Conservation (phyloP, 1,284 basidiomycete genomes). For the Moesziomyces antarcticus region DNA sequence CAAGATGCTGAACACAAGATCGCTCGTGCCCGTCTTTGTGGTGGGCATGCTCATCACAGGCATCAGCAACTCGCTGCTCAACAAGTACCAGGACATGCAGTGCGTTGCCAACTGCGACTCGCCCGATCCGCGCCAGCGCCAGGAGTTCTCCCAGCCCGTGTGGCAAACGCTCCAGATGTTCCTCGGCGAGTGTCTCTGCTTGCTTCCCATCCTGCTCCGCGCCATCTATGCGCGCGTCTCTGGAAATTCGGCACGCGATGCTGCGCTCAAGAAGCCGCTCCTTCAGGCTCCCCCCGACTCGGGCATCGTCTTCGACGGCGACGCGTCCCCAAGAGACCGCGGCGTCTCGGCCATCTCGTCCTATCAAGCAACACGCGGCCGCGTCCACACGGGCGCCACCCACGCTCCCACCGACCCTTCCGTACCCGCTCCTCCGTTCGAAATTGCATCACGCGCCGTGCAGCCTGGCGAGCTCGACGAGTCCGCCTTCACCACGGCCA, state of each 20-base stretch:
- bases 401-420: conserved; percentile 42
- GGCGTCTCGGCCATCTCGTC: conserved; percentile 28
- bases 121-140: conserved; percentile 40
- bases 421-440: conserved; percentile 38
- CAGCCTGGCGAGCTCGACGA: conserved; percentile 44
- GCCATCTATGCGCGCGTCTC: conserved; percentile 23
- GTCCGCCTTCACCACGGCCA: conserved; percentile 21
- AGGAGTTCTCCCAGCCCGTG: conserved; percentile 64
- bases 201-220: conserved; percentile 50
- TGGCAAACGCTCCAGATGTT: conserved; percentile 69
- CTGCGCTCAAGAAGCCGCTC: conserved; percentile 46
- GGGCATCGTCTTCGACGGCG: conserved; percentile 36
- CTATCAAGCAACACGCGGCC: conserved; percentile 40
- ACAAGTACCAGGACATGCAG: conserved; percentile 69
- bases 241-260: conserved; percentile 20
- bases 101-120: conserved; percentile 67
- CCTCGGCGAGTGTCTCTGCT: conserved; percentile 68
- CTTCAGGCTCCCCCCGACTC: conserved; percentile 40
- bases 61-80: conserved; percentile 66
- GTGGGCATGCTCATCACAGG: conserved; percentile 72
- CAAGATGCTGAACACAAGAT: conserved; percentile 37
- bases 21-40: conserved; percentile 68
- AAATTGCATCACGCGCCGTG: conserved; percentile 40
- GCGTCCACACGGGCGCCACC: conserved; percentile 41
- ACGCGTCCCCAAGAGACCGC: conserved; percentile 22